phyloP scores from a whole-genome alignment of 2,329 filamentous ascomycete species.

The Moelleriella libera region DNA sequence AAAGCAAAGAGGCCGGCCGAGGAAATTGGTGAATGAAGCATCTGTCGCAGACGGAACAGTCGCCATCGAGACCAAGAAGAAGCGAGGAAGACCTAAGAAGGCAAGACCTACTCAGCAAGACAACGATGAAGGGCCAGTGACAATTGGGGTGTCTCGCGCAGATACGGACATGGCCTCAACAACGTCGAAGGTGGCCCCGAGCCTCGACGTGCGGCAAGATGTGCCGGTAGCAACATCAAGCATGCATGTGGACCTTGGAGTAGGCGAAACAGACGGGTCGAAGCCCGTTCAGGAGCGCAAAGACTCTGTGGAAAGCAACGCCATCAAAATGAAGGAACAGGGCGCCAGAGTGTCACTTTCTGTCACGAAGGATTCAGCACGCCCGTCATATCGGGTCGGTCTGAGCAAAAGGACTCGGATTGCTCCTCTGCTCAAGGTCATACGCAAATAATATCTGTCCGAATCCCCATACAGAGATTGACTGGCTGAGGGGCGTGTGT shows the following conservation, averaged over 20 bases:
- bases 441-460: constrained; percentile 22
- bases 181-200: neutral
- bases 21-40: constrained; percentile 7
- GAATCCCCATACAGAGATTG: too few relatives aligned
- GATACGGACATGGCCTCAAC: neutral
- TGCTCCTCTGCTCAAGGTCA: constrained; percentile 34
- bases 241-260: too few relatives aligned
- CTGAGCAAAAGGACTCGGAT: constrained; percentile 35
- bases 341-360: neutral
- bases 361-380: constrained; percentile 10
- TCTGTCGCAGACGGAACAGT: neutral
- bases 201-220: neutral
- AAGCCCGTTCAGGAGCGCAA: neutral
- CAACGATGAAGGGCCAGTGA: neutral
- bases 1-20: constrained; percentile 18
- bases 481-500: too few relatives aligned
- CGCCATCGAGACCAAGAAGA: constrained; percentile 14
- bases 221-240: neutral
- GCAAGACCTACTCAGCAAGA: neutral
- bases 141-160: neutral
- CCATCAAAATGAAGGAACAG: neutral
- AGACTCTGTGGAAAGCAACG: neutral
- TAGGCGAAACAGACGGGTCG: neutral
- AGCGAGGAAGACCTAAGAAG: constrained; percentile 29
- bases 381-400: constrained; percentile 33